Conservation (phyloP, 2,329 filamentous ascomycete species). For the Fusarium dlaminii region DNA sequence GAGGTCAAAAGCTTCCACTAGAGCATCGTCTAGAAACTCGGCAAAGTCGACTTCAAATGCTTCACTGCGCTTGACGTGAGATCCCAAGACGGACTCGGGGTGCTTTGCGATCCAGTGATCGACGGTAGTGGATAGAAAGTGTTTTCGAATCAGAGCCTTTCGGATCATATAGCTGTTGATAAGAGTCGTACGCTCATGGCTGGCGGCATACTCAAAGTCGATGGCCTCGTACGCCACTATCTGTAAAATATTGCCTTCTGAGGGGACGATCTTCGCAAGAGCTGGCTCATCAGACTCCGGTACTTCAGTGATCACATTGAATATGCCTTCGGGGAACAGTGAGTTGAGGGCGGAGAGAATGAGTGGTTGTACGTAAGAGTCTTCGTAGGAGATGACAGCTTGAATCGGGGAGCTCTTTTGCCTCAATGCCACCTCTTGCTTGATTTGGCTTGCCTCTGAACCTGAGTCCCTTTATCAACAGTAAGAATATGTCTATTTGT, state of each 20-base stretch:
- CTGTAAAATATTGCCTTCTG: constrained; percentile 69
- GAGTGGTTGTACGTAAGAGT: constrained; percentile 88
- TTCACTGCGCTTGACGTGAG: constrained; percentile 80
- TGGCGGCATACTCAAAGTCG: constrained; percentile 80
- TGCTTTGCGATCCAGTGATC: constrained; percentile 88
- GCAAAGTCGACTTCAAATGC: constrained; percentile 96
- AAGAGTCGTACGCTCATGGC: constrained; percentile 69
- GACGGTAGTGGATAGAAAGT: constrained; percentile 87
- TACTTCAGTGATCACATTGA: constrained; percentile 64
- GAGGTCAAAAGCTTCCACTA: constrained; percentile 90
- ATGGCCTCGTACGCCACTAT: constrained; percentile 88
- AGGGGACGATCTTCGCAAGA: constrained; percentile 50
- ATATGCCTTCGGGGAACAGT: constrained; percentile 64
- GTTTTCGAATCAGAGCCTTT: constrained; percentile 95
- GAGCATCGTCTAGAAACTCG: constrained; percentile 93
- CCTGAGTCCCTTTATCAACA: constrained; percentile 41
- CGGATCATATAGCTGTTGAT: constrained; percentile 94
- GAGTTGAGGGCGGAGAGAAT: constrained; percentile 77
- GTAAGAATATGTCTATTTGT: constrained; percentile 53
- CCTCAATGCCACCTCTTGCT: constrained; percentile 34
- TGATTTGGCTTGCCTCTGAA: constrained; percentile 16
- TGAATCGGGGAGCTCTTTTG: constrained; percentile 52
- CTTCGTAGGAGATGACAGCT: constrained; percentile 84
- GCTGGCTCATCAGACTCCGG: constrained; percentile 45
- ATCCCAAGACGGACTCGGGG: constrained; percentile 72